phyloP scores from a whole-genome alignment of 768 basidiomycete species.

The Coprinellus micaceus region DNA sequence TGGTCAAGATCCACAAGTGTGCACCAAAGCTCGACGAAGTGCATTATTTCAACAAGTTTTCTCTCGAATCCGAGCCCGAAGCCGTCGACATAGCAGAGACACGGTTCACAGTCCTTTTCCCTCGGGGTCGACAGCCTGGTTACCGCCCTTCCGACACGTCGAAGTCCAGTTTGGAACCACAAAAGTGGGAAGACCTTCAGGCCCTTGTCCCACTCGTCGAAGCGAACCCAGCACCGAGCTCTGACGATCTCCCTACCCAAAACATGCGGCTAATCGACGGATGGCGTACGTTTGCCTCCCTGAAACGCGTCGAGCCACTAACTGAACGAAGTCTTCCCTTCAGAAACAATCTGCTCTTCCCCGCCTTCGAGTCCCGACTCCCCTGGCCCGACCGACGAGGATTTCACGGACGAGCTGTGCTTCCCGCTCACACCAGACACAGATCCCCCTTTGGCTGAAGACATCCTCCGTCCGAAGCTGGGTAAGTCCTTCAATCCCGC shows the following conservation, averaged over 20 bases:
- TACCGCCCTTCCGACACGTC: no score
- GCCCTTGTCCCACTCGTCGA: not conserved
- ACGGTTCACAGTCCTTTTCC: no score
- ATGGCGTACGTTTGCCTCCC: slow-evolving; percentile 47
- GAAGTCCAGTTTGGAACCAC: no score
- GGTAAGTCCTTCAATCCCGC: slow-evolving; percentile 43
- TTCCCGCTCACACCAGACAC: slow-evolving; percentile 46
- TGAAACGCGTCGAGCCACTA: not conserved
- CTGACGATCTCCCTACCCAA: slow-evolving; percentile 37
- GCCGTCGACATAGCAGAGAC: no score
- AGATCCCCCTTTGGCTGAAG: slow-evolving; percentile 35
- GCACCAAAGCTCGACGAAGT: no score
- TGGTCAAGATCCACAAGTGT: no score
- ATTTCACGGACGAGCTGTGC: slow-evolving; percentile 53
- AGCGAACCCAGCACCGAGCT: slow-evolving; percentile 2
- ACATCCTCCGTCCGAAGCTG: slow-evolving; percentile 42
- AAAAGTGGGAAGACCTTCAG: no score
- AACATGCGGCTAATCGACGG: slow-evolving; percentile 61
- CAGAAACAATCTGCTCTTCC: slow-evolving; percentile 38
- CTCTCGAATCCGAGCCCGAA: no score
- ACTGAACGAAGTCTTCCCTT: not conserved
- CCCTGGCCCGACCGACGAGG: slow-evolving; percentile 37
- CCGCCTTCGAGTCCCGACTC: slow-evolving; percentile 41
- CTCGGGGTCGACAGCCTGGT: no score
- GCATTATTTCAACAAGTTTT: no score